Evolutionary conservation across 2,329 filamentous ascomycete genomes (phyloP), one percentile per base, ranked within the genome.

Genomic region (Capronia coronata): DNA sequence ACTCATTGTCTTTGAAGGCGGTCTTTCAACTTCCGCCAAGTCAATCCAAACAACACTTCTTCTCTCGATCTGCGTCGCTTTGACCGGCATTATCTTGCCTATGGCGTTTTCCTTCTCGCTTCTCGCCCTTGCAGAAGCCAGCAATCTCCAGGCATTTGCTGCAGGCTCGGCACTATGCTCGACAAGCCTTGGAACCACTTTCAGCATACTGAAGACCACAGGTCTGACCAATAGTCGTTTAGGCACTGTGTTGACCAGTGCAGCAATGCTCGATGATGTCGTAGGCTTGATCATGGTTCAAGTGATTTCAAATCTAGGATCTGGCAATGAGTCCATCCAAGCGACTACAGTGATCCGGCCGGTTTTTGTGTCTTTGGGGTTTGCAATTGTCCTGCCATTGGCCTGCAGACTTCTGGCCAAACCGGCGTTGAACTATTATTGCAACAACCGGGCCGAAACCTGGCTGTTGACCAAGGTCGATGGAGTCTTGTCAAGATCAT

Each of bases 211-310:
- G 0, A 77, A 75, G 0, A 83, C 86, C 7, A 81, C 79, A 2
- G 72, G 72, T 1, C 64, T 83, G 9, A 69, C 68, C n/a, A 63
- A 68, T 1, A 80, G 75, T 7, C 67, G 78, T 1, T 63, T 83
- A 0, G 87, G 69, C 49, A 80, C 67, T 7, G 77, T 93, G 0
- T 72, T 89, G 0, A 78, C 79, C 2, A 82, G 78, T 51, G 86
- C 85, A 1, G 87, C 86, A 0, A 86, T 93, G 78, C 78, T 93
- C 68, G 87, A 93, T 62, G 86, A 93, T 66, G 82, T 91, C 0
- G 76, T 86, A 1, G 56, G 56, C 0, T 68, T 91, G 8, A 78
- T 90, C 6, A 84, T 91, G 78, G 83, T 88, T 0, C 79, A 87
- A 57, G 76, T 91, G 39, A 83, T 93, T 18, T 78, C 83, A 0